Conservation (phyloP, 345 rosid genomes). For the Stellera chamaejasme region DNA sequence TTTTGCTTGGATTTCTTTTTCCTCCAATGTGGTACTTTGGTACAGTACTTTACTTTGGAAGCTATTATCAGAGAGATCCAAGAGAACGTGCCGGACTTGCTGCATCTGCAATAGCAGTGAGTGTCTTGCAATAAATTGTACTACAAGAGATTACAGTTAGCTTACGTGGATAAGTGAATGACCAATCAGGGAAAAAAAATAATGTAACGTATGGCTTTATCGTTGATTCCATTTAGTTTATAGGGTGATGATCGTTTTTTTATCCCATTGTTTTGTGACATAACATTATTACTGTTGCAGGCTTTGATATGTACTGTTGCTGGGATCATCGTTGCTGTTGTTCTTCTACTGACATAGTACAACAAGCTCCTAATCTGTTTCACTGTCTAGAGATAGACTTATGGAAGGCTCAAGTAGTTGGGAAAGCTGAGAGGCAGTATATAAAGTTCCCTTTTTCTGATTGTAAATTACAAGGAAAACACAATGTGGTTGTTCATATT, state of each 20-base stretch:
- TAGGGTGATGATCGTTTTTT: neutral
- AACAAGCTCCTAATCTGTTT: neutral
- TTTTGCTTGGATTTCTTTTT: slow-evolving; percentile 73
- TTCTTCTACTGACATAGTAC: slow-evolving; percentile 10
- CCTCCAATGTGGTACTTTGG: slow-evolving; percentile 82
- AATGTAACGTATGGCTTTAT: no score
- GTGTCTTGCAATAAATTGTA: slow-evolving; percentile 13
- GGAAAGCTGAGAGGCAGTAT: neutral
- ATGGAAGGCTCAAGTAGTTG: neutral
- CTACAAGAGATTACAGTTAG: no score
- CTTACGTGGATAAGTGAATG: no score
- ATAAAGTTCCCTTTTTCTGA: slow-evolving; percentile 5
- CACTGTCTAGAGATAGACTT: no score
- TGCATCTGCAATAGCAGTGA: slow-evolving; percentile 89
- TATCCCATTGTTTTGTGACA: neutral
- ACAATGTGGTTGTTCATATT: neutral
- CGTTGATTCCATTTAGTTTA: no score
- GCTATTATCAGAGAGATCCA: slow-evolving; percentile 86
- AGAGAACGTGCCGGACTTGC: slow-evolving; percentile 93
- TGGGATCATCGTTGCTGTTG: slow-evolving; percentile 32
- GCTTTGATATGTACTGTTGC: slow-evolving; percentile 64
- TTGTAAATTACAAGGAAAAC: neutral
- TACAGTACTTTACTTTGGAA: slow-evolving; percentile 64
- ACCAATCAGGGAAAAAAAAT: no score
- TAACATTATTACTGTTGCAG: slow-evolving; percentile 35